Evolutionary conservation across 306 rosid genomes (phyloP).

Genomic region (Myrica gale): DNA sequence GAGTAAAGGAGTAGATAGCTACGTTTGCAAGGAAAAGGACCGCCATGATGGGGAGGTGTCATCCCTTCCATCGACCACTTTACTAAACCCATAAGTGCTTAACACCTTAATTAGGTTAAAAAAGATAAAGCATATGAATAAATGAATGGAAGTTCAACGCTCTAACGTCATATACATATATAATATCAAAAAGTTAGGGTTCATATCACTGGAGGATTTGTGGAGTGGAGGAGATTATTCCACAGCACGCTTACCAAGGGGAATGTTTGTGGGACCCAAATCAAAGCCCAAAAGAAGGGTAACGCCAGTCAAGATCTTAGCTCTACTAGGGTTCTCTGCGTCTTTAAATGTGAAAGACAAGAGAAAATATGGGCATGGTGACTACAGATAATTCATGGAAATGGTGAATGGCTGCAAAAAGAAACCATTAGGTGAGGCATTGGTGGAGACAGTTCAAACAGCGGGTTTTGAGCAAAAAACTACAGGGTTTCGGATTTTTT

Average conservation of each 20-base stretch:
- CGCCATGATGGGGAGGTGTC: constrained; percentile 20
- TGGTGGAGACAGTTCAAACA: not conserved
- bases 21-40: constrained; percentile 35
- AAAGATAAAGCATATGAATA: not conserved
- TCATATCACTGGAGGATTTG: constrained; percentile 26
- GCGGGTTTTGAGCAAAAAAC: not conserved
- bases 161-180: not conserved
- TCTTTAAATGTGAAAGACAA: constrained; percentile 40
- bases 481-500: not conserved
- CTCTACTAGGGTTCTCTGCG: constrained; percentile 23
- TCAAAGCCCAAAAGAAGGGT: constrained; percentile 25
- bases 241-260: constrained; percentile 48
- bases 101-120: constrained; percentile 20
- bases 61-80: not conserved
- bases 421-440: not conserved
- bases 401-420: constrained; percentile 20
- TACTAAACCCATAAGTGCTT: constrained; percentile 11
- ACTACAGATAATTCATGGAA: constrained; percentile 30
- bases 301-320: constrained; percentile 24
- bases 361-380: constrained; percentile 28
- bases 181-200: constrained; percentile 16
- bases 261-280: constrained; percentile 76
- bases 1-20: constrained; percentile 6
- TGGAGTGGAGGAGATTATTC: constrained; percentile 42
- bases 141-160: not conserved